Base-by-base conservation (phyloP, 179 eudicot genomes). In the Beta lomatogona region DNA sequence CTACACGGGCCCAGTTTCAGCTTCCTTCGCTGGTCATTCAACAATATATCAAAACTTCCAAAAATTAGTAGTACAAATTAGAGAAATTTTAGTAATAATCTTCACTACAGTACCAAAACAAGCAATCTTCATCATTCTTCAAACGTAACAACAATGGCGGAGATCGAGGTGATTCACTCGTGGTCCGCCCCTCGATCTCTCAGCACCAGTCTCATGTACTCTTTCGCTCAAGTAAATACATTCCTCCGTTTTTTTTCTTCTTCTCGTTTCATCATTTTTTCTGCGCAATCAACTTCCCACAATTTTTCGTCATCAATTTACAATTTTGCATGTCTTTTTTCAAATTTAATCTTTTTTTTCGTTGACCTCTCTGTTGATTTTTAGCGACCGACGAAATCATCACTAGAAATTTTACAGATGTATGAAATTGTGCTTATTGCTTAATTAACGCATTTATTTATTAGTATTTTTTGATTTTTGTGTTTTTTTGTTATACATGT, bases 171-270 rank as follows among this genome's bases (percentile, higher is more conserved):
- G 76, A 95, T 95, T 48, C 98, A 95, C 78, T 89, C 91, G 72
- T 95, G 98, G 98, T 95, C 97, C 81, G 91, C 98, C 31, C 98
- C 98, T 11, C 88, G 97, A 83, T 93, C 98, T 53, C 91, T 91
- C 77, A 95, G 98, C 75, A 93, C 98, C 75, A 87, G 92, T 84
- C 91, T 95, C 83, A 89, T 93, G 97, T 93, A 95, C 86, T 92
- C 98, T 76, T 95, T 95, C 86, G 93, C 98, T 75, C 97, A 95
- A 93, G 98, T 95, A 84, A n/a, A 7, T n/a, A 7, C 64, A 21
- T 13, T 58, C 36, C 13, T 2, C 52, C 7, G 13, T 18, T 41
- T 21, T 25, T 57, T 31, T 3, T n/a, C 4, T 64, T 53, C 18
- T 63, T 19, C n/a, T 70, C 53, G 2, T 82, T n/a, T 19, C 25